Percentiles rank a stretch among this genome's conserved stretches.
These are phyloP conservation scores for Ilyonectria robusta DNA, from an alignment of 2,329 filamentous ascomycete genomes.

Conservation along the genomic window DNA sequence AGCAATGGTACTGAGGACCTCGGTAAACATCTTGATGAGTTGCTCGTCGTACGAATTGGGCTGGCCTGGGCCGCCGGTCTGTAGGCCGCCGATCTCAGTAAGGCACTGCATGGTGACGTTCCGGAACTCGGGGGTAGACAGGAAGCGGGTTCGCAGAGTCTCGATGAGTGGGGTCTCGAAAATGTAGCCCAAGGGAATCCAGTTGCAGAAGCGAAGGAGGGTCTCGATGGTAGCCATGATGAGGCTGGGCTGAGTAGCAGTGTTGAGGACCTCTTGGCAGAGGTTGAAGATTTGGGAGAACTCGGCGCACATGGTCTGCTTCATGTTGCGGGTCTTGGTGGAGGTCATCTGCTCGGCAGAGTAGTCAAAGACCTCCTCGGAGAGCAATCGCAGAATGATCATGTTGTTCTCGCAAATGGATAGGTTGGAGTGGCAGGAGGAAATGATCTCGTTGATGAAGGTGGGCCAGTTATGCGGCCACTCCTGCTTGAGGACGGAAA, in stretches of 20 bases:
- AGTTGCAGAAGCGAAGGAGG: slow-evolving; percentile 95
- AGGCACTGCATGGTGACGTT: slow-evolving; percentile 97
- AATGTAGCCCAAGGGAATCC: slow-evolving; percentile 98
- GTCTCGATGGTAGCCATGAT: slow-evolving; percentile 98
- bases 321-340: slow-evolving; percentile 93
- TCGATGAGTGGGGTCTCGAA: slow-evolving; percentile 98
- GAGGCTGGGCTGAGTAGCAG: slow-evolving; percentile 87
- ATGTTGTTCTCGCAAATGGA: slow-evolving; percentile 99
- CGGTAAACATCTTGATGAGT: slow-evolving; percentile 98
- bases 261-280: slow-evolving; percentile 94
- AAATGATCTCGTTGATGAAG: slow-evolving; percentile 99
- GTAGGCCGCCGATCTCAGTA: slow-evolving; percentile 95
- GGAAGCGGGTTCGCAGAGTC: slow-evolving; percentile 90
- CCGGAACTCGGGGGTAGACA: slow-evolving; percentile 94
- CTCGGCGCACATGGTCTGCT: slow-evolving; percentile 98
- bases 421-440: slow-evolving; percentile 93
- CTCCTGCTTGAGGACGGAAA: slow-evolving; percentile 98
- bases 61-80: slow-evolving; percentile 80
- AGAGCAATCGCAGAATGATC: slow-evolving; percentile 94
- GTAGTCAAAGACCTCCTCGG: slow-evolving; percentile 99
- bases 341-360: slow-evolving; percentile 99
- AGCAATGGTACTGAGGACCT: slow-evolving; percentile 92
- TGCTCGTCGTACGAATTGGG: slow-evolving; percentile 90
- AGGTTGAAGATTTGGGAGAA: slow-evolving; percentile 99
- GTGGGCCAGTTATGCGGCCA: slow-evolving; percentile 99